Evolutionary conservation across 2,329 filamentous ascomycete species (phyloP), one percentile per base, ranked within the genome.

Genomic region (Epichloe baconii): DNA sequence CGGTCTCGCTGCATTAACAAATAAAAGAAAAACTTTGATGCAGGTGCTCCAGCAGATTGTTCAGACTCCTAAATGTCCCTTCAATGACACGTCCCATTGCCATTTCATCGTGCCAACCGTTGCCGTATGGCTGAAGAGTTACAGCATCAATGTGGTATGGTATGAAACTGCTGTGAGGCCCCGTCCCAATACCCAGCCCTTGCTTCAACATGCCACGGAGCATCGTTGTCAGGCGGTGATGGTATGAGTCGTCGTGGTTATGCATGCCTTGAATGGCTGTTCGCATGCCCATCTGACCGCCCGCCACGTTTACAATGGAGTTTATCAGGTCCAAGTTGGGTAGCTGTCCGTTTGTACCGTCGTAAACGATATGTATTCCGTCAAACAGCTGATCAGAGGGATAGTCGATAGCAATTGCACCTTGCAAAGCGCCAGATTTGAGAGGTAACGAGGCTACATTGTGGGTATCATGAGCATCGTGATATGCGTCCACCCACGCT

Each of bases 21-120:
- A 66, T 98, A 98, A 71, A 98, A 97, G 78, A 98, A 98, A 98
- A 98, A 66, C 90, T 96, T 70, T 98, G 93, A 65, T 98, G 93
- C 54, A 98, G 76, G 65, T 98, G 90, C 69, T 98, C 93, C 35
- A 98, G 78, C 53, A 98, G 71, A 63, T 98, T 98, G 71, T 98
- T 98, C 67, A 98, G 72, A 65, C 88, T 95, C 60, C 93, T 79
- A 66, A 95, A 95, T 3, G 93, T 79, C 60, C 89, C 89, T 69
- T 98, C 93, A 4, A 97, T 77, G 0, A 90, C 83, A 50, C 90
- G 78, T 5, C 93, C 93, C 64, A 98, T 81, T 10, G 86, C 86
- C 88, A 97, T 97, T 69, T 97, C 93, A 65, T 98, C 93, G 62
- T 97, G 88, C 88, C 89, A 95, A 35, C 93, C 93, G 42, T 91